A percentile compares a stretch with the other conserved stretches of the same genome.
Evolutionary conservation across 805 yeast genomes (phyloP).

Genomic region (Priceomyces haplophilus): DNA sequence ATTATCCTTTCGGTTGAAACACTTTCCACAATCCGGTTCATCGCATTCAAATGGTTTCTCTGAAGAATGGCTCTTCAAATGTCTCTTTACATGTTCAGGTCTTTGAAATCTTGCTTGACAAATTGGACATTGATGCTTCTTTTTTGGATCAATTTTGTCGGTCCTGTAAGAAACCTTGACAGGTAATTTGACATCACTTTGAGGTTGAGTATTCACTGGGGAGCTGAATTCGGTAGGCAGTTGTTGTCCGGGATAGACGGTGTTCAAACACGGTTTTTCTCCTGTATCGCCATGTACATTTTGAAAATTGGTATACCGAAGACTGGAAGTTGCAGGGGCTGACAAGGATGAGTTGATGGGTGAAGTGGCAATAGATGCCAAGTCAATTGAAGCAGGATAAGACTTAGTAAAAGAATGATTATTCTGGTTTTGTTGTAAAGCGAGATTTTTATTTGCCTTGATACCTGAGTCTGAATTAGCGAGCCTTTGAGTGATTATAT

Average conservation of each 20-base stretch:
- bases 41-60: conserved; percentile 59
- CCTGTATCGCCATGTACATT: background rate
- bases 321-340: conserved; percentile 10
- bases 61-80: conserved; percentile 54
- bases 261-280: conserved; percentile 33
- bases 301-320: conserved; percentile 2
- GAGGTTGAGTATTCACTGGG: conserved; percentile 8
- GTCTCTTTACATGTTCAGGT: conserved; percentile 70
- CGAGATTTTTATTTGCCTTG: conserved; percentile 7
- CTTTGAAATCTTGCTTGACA: conserved; percentile 63
- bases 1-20: conserved; percentile 59
- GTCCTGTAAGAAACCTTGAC: conserved; percentile 26
- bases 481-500: conserved; percentile 13
- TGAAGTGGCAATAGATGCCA: conserved; percentile 49
- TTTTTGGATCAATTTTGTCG: conserved; percentile 44
- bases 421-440: conserved; percentile 2
- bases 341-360: conserved; percentile 13
- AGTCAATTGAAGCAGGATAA: conserved; percentile 50
- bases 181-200: conserved; percentile 18
- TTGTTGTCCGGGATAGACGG: conserved; percentile 19
- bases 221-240: background rate
- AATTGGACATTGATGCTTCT: conserved; percentile 61
- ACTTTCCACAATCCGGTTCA: conserved; percentile 48
- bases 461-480: conserved; percentile 1
- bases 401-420: conserved; percentile 30